A percentile compares a stretch with the other conserved stretches of the same genome.
These are phyloP conservation scores for Coelastrella sp. DNA, from an alignment of 139 green algal genomes.

Conservation along the genomic window DNA sequence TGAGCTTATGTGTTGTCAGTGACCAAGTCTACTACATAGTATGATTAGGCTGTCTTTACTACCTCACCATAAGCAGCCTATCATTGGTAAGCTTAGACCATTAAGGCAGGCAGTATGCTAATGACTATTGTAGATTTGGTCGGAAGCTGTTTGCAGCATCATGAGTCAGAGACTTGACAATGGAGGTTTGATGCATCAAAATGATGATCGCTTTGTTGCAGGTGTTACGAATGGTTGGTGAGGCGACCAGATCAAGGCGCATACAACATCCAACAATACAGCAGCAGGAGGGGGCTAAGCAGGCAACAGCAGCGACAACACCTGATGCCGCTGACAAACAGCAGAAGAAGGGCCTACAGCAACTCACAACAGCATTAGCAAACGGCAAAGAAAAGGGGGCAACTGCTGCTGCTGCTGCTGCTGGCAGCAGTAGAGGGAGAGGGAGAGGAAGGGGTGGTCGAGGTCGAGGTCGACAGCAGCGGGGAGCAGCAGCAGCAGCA, in stretches of 20 bases:
- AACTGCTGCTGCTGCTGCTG: slow-evolving; percentile 8
- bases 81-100: no score
- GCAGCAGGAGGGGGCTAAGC: neutral
- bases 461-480: slow-evolving; percentile 20
- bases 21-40: no score
- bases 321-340: no score
- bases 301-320: neutral
- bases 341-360: neutral
- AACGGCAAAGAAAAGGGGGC: neutral
- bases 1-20: no score
- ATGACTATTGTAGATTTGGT: no score
- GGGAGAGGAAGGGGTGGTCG: slow-evolving; percentile 6
- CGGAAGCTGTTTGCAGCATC: no score
- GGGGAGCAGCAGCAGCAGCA: slow-evolving; percentile 24
- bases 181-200: neutral
- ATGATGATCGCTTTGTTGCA: neutral
- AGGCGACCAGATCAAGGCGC: slow-evolving; percentile 55
- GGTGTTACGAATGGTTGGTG: slow-evolving; percentile 51
- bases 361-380: neutral
- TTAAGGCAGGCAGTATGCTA: no score
- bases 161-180: no score
- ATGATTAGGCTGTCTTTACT: no score
- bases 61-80: no score
- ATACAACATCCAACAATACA: slow-evolving; percentile 3
- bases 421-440: neutral